These are phyloP conservation scores for Globisporangium nagaii DNA, from an alignment of 352 stramenopile genomes.

Conservation along the genomic window DNA sequence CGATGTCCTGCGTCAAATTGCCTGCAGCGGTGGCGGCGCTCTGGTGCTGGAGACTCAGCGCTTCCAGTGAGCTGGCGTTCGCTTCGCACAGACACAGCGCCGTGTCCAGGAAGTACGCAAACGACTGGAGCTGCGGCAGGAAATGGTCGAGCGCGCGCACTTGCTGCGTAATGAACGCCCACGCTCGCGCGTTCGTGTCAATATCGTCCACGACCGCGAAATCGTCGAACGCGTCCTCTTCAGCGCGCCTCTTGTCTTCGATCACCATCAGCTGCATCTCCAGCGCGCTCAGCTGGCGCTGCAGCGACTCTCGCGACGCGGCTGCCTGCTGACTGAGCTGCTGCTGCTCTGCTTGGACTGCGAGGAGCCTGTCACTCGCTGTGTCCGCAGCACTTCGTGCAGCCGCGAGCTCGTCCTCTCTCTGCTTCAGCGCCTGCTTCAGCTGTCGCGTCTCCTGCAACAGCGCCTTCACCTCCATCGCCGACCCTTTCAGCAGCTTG, in stretches of 20 bases:
- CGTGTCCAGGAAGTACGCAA: slow-evolving; percentile 22
- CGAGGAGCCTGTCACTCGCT: not conserved
- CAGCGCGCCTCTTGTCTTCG: slow-evolving; percentile 4
- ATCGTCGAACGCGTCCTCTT: slow-evolving; percentile 5
- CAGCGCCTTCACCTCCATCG: slow-evolving; percentile 15
- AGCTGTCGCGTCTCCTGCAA: slow-evolving; percentile 11
- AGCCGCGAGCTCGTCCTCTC: not conserved
- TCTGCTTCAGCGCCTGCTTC: slow-evolving; percentile 5
- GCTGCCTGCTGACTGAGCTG: not conserved
- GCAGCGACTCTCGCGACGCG: not conserved
- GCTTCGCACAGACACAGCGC: slow-evolving; percentile 29
- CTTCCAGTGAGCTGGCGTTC: slow-evolving; percentile 23
- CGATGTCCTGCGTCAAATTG: slow-evolving; percentile 9
- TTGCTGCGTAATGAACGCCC: slow-evolving; percentile 9
- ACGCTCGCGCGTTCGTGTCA: slow-evolving; percentile 4
- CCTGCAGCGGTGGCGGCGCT: no score
- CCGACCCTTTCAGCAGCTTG: slow-evolving; percentile 1
- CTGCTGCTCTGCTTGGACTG: not conserved
- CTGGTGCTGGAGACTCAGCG: slow-evolving; percentile 20
- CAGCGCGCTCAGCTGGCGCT: slow-evolving; percentile 1
- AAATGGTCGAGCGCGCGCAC: slow-evolving; percentile 32
- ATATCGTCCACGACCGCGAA: not conserved
- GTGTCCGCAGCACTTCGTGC: not conserved
- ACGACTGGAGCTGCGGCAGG: slow-evolving; percentile 31
- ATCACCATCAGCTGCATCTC: slow-evolving; percentile 14